Base-by-base conservation (phyloP, 1,284 basidiomycete genomes). In the Mycena citricolor region DNA sequence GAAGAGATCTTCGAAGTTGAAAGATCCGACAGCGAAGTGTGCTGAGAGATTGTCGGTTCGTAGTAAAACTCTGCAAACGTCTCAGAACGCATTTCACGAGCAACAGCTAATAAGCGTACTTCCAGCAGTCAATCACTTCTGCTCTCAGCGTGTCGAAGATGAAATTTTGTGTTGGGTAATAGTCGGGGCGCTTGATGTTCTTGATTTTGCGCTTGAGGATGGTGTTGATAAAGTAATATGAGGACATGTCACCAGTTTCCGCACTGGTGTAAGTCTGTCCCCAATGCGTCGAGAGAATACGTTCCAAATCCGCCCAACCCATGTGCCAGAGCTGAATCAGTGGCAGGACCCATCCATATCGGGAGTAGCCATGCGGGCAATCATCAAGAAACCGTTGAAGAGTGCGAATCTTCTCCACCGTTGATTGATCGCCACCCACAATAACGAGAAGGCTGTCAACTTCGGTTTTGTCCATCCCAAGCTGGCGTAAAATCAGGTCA, bases 321-420 rank as follows among this genome's bases (percentile, higher is more conserved):
- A 62, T 61, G 32, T 66, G 63, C 62, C 62, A 66, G 4, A 60
- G 50, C 25, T 61, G 57, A 11, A 65, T 60, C 4, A 65, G 32
- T 1, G 65, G 63, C n/a, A 61, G 39, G 3, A 61, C 44, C 52
- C 54, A 58, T 2, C 45, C 39, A 20, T 41, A 41, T 14, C 39
- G 39, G 8, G 39, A 23, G 23, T 41, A 41, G n/a, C 39, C 31
- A 19, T 41, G 39, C 2, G 39, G 39, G 21, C 39, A 41, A 14
- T 41, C 39, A 8, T n/a, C n/a, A 14, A 41, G 30, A 19, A 41
- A 41, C n/a, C 23, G 19, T 41, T 41, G 17, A 16, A 41, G 19
- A 6, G 39, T 41, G 13, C 30, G 20, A 13, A 41, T 41, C n/a
- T 41, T 42, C 25, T 42, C 41, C 3, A 42, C 41, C 1, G 41